Conservation (phyloP, 257 asterid genomes). For the Ligustrum vulgare region DNA sequence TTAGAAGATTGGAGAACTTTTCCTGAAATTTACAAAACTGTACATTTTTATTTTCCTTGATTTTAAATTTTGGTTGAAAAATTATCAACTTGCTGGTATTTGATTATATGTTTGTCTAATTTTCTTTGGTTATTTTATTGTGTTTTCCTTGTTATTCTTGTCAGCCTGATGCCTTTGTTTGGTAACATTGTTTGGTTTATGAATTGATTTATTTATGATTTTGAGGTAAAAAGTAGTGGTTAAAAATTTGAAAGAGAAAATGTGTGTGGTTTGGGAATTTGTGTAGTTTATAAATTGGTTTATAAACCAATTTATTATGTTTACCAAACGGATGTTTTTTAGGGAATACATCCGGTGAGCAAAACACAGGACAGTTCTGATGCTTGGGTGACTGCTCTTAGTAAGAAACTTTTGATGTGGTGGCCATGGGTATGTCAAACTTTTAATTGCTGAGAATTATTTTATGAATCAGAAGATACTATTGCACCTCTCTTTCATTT, state of each 20-base stretch:
- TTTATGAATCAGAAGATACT: conserved; percentile 15
- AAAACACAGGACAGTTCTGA: conserved; percentile 46
- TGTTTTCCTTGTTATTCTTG: conserved; percentile 11
- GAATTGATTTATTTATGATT: no score
- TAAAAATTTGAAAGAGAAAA: no score
- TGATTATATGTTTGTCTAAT: not conserved
- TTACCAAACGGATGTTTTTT: no score
- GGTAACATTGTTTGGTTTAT: no score
- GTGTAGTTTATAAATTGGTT: no score
- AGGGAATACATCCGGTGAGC: conserved; percentile 63
- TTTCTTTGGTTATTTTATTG: not conserved
- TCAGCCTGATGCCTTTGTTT: no score
- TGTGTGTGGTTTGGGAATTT: no score
- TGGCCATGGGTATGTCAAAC: conserved; percentile 87
- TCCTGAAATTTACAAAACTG: conserved; percentile 2
- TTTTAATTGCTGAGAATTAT: conserved; percentile 12
- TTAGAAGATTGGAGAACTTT: no score
- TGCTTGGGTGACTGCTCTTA: conserved; percentile 63
- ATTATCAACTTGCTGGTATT: not conserved
- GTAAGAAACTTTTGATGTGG: conserved; percentile 61
- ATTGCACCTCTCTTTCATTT: conserved; percentile 10
- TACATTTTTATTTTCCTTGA: not conserved
- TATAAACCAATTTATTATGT: no score
- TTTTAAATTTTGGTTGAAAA: not conserved
- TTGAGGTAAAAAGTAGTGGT: no score